These are phyloP conservation scores for Dictyostelium purpureum DNA, from an alignment of 78 protist genomes.

Conservation along the genomic window DNA sequence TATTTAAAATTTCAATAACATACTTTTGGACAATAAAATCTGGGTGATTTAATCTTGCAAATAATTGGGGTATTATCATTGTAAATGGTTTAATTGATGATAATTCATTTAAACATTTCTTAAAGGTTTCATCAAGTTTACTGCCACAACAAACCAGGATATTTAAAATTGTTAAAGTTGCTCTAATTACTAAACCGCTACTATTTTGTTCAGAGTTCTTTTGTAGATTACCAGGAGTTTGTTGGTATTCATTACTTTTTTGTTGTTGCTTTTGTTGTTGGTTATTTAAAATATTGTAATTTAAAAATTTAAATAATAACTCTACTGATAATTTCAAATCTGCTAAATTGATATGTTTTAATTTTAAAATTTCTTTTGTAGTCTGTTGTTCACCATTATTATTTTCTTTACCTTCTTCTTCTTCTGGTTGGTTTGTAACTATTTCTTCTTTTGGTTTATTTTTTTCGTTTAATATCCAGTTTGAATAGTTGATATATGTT, in stretches of 20 bases:
- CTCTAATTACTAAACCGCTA: neutral
- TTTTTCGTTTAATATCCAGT: slow-evolving; percentile 6
- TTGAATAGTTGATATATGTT: neutral
- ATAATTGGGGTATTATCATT: slow-evolving; percentile 70
- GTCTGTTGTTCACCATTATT: neutral
- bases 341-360: neutral
- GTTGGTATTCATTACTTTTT: no score
- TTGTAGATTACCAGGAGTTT: no score
- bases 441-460: neutral
- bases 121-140: slow-evolving; percentile 2
- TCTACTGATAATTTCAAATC: slow-evolving; percentile 9
- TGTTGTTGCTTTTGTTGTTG: no score
- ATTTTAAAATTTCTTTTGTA: neutral
- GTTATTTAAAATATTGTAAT: neutral
- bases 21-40: slow-evolving; percentile 10
- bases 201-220: no score
- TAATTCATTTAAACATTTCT: neutral
- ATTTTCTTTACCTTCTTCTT: neutral
- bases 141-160: slow-evolving; percentile 17
- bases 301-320: slow-evolving; percentile 21
- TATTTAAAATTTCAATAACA: slow-evolving; percentile 38
- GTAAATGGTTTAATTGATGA: slow-evolving; percentile 41
- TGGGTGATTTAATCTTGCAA: slow-evolving; percentile 52
- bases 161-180: slow-evolving; percentile 31
- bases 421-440: no score